Percentiles rank a stretch among this genome's conserved stretches.
These are phyloP conservation scores for Closterium sp. DNA, from an alignment of 139 green algal genomes.

Conservation along the genomic window DNA sequence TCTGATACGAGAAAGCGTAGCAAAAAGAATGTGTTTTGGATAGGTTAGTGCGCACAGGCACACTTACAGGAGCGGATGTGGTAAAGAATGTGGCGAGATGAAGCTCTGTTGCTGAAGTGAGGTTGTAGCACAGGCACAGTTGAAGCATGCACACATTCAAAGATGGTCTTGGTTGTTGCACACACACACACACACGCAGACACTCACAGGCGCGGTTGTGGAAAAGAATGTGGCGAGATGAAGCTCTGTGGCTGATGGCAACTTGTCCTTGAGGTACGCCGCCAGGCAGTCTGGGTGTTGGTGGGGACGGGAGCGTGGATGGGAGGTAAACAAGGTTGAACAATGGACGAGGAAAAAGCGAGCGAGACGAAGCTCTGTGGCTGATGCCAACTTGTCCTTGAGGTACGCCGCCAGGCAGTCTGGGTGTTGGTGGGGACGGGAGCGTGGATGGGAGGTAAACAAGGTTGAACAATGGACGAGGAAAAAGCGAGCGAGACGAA, in stretches of 20 bases:
- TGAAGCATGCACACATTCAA: background rate
- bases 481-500: no score
- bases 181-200: background rate
- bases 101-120: conserved; percentile 39
- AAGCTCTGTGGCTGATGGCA: conserved; percentile 40
- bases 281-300: conserved; percentile 22
- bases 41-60: no score
- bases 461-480: conserved; percentile 20
- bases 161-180: background rate
- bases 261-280: conserved; percentile 30
- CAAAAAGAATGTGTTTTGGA: no score
- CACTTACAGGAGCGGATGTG: background rate
- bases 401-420: conserved; percentile 38
- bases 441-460: background rate
- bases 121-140: conserved; percentile 12
- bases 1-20: no score
- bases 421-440: background rate
- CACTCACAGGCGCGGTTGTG: no score
- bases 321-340: background rate
- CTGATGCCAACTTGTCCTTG: conserved; percentile 28
- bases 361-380: conserved; percentile 42
- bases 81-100: conserved; percentile 32
- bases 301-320: background rate
- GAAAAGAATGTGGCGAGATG: conserved; percentile 29
- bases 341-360: no score